Evolutionary conservation across 345 rosid genomes (phyloP).

Genomic region (Populus davidiana): DNA sequence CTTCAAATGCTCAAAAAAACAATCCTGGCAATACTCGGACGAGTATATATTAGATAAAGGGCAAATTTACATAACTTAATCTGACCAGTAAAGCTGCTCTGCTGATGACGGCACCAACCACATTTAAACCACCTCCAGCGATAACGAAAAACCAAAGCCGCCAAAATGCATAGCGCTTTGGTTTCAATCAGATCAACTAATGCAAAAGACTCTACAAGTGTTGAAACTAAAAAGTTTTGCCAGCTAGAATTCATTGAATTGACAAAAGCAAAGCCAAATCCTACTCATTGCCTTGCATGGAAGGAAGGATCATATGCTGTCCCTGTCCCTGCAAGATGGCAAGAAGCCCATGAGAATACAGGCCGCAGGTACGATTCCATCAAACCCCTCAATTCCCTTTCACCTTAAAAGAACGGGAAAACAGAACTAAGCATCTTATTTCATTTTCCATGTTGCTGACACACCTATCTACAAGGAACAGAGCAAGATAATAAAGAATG

Average conservation of each 20-base stretch:
- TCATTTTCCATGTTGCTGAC: not conserved
- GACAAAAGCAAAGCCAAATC: not conserved
- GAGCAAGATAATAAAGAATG: not conserved
- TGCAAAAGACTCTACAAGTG: constrained; percentile 16
- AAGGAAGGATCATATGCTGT: constrained; percentile 46
- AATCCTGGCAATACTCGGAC: not conserved
- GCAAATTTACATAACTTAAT: constrained; percentile 33
- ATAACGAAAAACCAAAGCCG: constrained; percentile 4
- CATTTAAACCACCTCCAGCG: constrained; percentile 11
- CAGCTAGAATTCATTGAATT: constrained; percentile 21
- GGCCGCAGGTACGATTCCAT: not conserved
- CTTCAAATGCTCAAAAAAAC: not conserved
- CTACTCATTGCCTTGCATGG: constrained; percentile 52
- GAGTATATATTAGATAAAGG: constrained; percentile 1
- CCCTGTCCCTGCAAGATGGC: constrained; percentile 43
- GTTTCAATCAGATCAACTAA: constrained; percentile 14
- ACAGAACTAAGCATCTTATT: not conserved
- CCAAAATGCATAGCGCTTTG: constrained; percentile 12
- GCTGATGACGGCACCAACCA: constrained; percentile 9
- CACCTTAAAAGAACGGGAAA: not conserved
- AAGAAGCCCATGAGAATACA: constrained; percentile 5
- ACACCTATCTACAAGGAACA: not conserved
- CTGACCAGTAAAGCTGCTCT: constrained; percentile 12
- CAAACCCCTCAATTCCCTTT: not conserved
- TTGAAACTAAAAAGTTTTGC: constrained; percentile 24